Conservation (phyloP, 2,329 filamentous ascomycete species). For the Atkinsonella hypoxylon region DNA sequence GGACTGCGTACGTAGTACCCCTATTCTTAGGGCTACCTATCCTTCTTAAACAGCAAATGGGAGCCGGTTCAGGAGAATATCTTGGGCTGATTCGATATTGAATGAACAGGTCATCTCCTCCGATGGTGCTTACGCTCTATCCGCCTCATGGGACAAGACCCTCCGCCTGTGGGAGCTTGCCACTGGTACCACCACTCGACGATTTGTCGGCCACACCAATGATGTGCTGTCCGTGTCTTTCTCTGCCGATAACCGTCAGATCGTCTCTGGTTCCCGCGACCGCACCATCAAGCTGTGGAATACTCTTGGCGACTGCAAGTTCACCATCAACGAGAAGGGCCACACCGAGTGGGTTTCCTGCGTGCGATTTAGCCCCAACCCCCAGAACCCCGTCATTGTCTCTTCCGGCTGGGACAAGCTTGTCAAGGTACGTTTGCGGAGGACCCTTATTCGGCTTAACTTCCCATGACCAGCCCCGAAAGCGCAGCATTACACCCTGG, state of each 20-base stretch:
- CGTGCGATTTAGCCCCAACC: conserved; percentile 99
- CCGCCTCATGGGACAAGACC: conserved; percentile 99
- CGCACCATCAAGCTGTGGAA: conserved; percentile 99
- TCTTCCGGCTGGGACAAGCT: conserved; percentile 99
- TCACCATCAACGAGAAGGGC: conserved; percentile 99
- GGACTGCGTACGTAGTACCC: conserved; percentile 75
- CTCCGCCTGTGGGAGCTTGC: conserved; percentile 99
- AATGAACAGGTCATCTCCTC: conserved; percentile 81
- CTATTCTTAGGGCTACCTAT: not conserved
- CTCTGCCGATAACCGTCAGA: conserved; percentile 99
- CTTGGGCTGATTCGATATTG: conserved; percentile 13
- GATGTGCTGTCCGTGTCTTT: conserved; percentile 99
- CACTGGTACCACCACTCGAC: conserved; percentile 91
- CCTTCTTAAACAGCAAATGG: not conserved
- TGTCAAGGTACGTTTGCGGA: conserved; percentile 73
- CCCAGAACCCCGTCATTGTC: conserved; percentile 99
- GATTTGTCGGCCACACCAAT: conserved; percentile 98
- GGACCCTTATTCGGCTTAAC: not conserved
- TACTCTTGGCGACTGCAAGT: conserved; percentile 99
- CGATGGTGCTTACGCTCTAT: conserved; percentile 97
- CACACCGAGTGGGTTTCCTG: conserved; percentile 99
- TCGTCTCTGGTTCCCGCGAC: conserved; percentile 97
- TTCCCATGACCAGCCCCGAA: not conserved
- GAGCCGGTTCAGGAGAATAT: conserved; percentile 3
- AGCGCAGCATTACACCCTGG: conserved; percentile 1